Evolutionary conservation across 2,329 filamentous ascomycete genomes (phyloP), one percentile per base, ranked within the genome.

Genomic region (Fusarium luffae): DNA sequence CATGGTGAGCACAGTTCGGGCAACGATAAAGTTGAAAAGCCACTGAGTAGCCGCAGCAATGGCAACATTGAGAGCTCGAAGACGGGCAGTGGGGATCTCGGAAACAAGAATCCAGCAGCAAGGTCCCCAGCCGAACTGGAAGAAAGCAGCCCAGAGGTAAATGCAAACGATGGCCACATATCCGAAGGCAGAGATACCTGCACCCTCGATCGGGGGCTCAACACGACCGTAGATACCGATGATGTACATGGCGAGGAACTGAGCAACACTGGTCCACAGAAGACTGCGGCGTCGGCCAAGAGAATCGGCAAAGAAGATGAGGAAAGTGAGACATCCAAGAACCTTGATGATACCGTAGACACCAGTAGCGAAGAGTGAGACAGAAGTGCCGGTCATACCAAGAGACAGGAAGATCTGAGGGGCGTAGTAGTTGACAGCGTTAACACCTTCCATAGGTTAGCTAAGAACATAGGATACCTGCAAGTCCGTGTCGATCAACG

Each of bases 1-100:
- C 90, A 93, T 92, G 48, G 86, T 88, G 3, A 90, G 87, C 5
- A 90, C 89, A 34, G 89, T 78, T 80, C 57, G 52, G 5, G 90
- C 90, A 59, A 93, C 88, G 12, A 92, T 86, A 65, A 93, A 91
- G 76, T 93, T 93, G 78, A 93, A 92, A 7, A 93, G 78, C 90
- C 90, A 92, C 74, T 93, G 90, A 0, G 88, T 91, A 3, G 88
- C 88, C 1, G 90, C 90, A 1, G 86, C 90, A 48, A 93, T 82
- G 3, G 90, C 86, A 9, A 93, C 90, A 73, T 92, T 92, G 69
- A 90, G 80, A 19, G 87, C 88, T 58, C 91, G 82, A 10, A 93
- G 82, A 34, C 90, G 83, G 0, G 89, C 88, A 9, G 89, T 89
- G 0, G 90, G 90, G 61, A 93, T 92, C 78, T 93, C 90, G 27